phyloP scores from a whole-genome alignment of 352 stramenopile genomes.

The Globisporangium parvum region DNA sequence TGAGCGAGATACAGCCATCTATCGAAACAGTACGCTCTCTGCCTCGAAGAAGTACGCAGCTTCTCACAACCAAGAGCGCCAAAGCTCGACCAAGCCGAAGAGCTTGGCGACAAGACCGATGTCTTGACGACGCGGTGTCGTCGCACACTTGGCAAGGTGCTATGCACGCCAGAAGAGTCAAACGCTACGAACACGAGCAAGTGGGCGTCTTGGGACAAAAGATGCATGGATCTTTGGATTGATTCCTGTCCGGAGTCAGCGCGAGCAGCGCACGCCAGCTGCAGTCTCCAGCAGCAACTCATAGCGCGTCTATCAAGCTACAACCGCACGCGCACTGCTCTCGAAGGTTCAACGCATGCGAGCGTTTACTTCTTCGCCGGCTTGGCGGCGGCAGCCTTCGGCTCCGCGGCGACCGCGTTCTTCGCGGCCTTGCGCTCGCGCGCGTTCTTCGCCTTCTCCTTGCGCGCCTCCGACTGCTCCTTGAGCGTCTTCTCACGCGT shows the following conservation, averaged over 20 bases:
- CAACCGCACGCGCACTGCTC: no score
- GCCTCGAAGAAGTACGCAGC: no score
- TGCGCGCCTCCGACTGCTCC: slow-evolving; percentile 95
- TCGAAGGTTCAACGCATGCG: background rate
- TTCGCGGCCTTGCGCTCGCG: slow-evolving; percentile 76
- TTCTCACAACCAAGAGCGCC: no score
- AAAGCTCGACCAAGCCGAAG: no score
- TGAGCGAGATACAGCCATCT: no score
- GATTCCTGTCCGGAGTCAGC: slow-evolving; percentile 11
- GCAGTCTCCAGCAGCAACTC: background rate
- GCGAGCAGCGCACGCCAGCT: background rate
- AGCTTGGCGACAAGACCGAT: no score
- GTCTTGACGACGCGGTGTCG: no score
- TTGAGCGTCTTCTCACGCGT: slow-evolving; percentile 94
- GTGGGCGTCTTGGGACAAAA: slow-evolving; percentile 32
- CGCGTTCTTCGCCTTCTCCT: slow-evolving; percentile 91
- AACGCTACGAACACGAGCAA: background rate
- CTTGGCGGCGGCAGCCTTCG: slow-evolving; percentile 24
- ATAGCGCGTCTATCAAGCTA: background rate
- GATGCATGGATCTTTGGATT: slow-evolving; percentile 31
- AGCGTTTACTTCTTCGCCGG: slow-evolving; percentile 63
- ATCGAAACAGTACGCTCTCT: no score
- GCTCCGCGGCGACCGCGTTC: slow-evolving; percentile 23
- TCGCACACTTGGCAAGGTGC: no score
- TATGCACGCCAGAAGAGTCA: no score